Conservation (phyloP, 179 eudicot species). For the Kewa caespitosa region DNA sequence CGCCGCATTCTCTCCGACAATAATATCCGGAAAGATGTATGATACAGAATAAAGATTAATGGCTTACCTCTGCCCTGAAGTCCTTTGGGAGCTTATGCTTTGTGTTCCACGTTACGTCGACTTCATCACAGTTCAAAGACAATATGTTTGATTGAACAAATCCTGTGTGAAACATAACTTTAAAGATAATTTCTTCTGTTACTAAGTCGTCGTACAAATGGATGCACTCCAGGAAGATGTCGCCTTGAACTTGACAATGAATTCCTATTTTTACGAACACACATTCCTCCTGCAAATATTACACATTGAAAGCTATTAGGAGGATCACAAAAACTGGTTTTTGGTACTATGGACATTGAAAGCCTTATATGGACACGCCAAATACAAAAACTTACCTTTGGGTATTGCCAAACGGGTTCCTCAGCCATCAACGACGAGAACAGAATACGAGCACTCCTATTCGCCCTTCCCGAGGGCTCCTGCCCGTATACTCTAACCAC, state of each 20-base stretch:
- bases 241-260: conserved; percentile 77
- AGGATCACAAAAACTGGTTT: too few relatives aligned
- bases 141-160: conserved; percentile 69
- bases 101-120: conserved; percentile 78
- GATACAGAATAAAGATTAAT: not conserved
- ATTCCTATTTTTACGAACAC: conserved; percentile 62
- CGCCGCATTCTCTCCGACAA: not conserved
- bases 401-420: conserved; percentile 56
- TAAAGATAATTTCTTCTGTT: conserved; percentile 72
- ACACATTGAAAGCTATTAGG: conserved; percentile 9
- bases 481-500: conserved; percentile 84
- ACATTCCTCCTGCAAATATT: conserved; percentile 84
- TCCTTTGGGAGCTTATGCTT: conserved; percentile 66
- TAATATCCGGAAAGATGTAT: not conserved
- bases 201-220: conserved; percentile 66
- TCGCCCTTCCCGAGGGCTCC: conserved; percentile 52
- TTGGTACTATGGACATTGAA: too few relatives aligned
- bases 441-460: conserved; percentile 59
- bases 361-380: too few relatives aligned
- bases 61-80: conserved; percentile 81
- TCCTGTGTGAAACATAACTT: conserved; percentile 93
- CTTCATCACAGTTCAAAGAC: conserved; percentile 59
- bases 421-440: conserved; percentile 56
- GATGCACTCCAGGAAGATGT: conserved; percentile 82
- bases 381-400: conserved; percentile 53